Conservation (phyloP, 2,329 filamentous ascomycete genomes). For the Alternaria arborescens region DNA sequence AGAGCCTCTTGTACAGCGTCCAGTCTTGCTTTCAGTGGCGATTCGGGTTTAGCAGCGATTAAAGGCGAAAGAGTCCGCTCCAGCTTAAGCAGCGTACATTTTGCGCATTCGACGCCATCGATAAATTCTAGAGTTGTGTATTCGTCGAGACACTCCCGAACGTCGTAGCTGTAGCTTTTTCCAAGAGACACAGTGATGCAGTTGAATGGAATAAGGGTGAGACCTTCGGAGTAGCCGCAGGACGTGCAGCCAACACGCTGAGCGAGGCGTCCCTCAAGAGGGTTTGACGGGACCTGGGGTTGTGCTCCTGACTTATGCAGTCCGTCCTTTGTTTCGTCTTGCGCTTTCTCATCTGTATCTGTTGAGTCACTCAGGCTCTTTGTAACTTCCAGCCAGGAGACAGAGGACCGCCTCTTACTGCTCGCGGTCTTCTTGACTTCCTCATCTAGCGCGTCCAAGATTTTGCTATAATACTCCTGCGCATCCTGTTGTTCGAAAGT, state of each 20-base stretch:
- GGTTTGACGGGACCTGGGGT: slow-evolving; percentile 65
- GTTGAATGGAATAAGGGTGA: slow-evolving; percentile 92
- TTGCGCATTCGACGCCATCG: slow-evolving; percentile 87
- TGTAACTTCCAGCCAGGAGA: slow-evolving; percentile 43
- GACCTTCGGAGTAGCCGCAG: slow-evolving; percentile 86
- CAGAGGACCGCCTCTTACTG: slow-evolving; percentile 52
- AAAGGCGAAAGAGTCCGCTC: slow-evolving; percentile 51
- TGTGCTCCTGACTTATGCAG: slow-evolving; percentile 6
- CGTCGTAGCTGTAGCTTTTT: slow-evolving; percentile 67
- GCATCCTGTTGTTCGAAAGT: slow-evolving; percentile 97
- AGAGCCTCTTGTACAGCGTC: slow-evolving; percentile 74
- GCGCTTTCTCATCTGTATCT: slow-evolving; percentile 14
- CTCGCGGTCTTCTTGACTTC: slow-evolving; percentile 65
- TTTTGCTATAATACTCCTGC: slow-evolving; percentile 93
- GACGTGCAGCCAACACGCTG: slow-evolving; percentile 87
- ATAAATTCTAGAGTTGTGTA: slow-evolving; percentile 88
- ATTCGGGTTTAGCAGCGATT: slow-evolving; percentile 45
- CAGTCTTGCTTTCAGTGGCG: slow-evolving; percentile 64
- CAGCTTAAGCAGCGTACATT: slow-evolving; percentile 78
- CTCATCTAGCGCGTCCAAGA: slow-evolving; percentile 84
- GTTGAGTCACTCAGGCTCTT: slow-evolving; percentile 32
- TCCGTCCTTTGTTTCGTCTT: slow-evolving; percentile 15
- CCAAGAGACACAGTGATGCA: slow-evolving; percentile 88
- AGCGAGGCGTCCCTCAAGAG: slow-evolving; percentile 85
- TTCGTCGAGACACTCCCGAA: slow-evolving; percentile 82